A percentile compares a stretch with the other conserved stretches of the same genome.
phyloP scores from a whole-genome alignment of 257 asterid species.

The Capsicum pubescens region DNA sequence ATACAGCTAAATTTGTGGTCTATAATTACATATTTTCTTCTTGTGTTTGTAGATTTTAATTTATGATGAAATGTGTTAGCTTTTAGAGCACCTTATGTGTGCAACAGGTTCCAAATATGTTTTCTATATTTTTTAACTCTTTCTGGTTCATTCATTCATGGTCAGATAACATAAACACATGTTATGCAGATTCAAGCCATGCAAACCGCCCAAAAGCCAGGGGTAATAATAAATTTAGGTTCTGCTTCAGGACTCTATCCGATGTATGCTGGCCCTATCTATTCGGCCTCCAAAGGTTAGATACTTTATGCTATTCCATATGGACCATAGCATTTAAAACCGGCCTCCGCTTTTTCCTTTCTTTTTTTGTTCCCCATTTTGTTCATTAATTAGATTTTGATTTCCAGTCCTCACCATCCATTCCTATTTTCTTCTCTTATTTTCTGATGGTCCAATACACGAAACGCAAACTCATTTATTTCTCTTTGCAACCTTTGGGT shows the following conservation, averaged over 20 bases:
- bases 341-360: not conserved
- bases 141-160: slow-evolving; percentile 21
- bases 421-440: slow-evolving; percentile 17
- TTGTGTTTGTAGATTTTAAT: not conserved
- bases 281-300: slow-evolving; percentile 90
- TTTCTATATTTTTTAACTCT: not conserved
- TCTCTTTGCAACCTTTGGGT: slow-evolving; percentile 21
- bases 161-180: slow-evolving; percentile 34
- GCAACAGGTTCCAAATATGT: not conserved
- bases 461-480: slow-evolving; percentile 10
- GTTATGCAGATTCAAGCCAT: slow-evolving; percentile 70
- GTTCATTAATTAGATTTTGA: not conserved
- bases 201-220: slow-evolving; percentile 73
- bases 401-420: not conserved
- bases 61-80: not conserved
- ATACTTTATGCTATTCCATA: slow-evolving; percentile 30
- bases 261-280: slow-evolving; percentile 74
- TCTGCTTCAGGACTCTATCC: slow-evolving; percentile 97
- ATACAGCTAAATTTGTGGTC: not conserved
- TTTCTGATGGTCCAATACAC: slow-evolving; percentile 1
- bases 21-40: not conserved
- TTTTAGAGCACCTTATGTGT: slow-evolving; percentile 2
- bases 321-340: not conserved
- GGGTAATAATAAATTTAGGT: slow-evolving; percentile 78
- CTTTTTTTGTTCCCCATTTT: not conserved